Evolutionary conservation across 208 protist species (phyloP).

Genomic region (Sergeia podlipaevii): DNA sequence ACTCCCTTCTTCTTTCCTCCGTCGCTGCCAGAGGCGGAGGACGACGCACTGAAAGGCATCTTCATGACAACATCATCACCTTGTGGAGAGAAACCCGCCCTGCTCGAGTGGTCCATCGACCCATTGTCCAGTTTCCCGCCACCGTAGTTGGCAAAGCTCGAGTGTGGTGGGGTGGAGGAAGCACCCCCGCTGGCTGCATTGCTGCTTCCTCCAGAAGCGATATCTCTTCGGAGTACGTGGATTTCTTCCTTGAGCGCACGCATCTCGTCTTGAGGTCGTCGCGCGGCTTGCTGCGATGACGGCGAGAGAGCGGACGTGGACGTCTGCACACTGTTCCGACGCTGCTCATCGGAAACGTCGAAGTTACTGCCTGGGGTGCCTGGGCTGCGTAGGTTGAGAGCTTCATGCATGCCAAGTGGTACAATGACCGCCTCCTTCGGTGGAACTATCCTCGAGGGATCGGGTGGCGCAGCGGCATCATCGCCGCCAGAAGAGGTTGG

Average conservation of each 20-base stretch:
- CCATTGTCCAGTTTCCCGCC: background rate
- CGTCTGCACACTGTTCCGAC: background rate
- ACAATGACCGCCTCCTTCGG: conserved; percentile 19
- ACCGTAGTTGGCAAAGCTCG: background rate
- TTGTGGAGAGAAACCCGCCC: background rate
- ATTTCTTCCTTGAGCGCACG: conserved; percentile 36
- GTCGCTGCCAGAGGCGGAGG: background rate
- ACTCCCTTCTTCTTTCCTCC: conserved; percentile 18
- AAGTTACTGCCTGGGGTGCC: conserved; percentile 1
- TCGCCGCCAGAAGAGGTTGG: conserved; percentile 9
- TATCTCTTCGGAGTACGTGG: conserved; percentile 10
- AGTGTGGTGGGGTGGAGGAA: background rate
- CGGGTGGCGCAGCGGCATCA: background rate
- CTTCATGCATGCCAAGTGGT: conserved; percentile 12
- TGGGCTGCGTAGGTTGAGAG: conserved; percentile 1
- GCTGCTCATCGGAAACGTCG: background rate
- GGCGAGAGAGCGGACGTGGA: background rate
- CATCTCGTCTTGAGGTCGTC: conserved; percentile 25
- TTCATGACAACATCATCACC: conserved; percentile 14
- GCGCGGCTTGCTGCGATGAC: background rate
- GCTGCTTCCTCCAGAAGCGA: background rate
- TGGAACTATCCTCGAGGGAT: conserved; percentile 18
- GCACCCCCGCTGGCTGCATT: background rate
- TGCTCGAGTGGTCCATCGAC: background rate
- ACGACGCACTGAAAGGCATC: background rate